A percentile compares a stretch with the other conserved stretches of the same genome.
These are phyloP conservation scores for Fusarium proliferatum DNA, from an alignment of 2,329 filamentous ascomycete genomes.

Conservation along the genomic window DNA sequence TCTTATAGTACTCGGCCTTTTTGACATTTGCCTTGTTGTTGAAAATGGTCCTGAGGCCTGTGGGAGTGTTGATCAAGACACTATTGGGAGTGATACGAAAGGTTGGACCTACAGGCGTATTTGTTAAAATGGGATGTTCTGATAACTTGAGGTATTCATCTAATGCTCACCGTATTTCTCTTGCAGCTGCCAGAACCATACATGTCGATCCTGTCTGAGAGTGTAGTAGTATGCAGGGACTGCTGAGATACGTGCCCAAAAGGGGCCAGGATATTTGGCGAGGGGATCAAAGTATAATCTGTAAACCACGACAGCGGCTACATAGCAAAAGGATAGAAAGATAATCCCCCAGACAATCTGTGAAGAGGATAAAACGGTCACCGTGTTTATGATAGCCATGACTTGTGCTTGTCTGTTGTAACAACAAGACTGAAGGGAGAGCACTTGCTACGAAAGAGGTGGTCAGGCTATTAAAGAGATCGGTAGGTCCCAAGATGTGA, in stretches of 20 bases:
- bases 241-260: constrained; percentile 60
- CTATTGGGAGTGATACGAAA: constrained; percentile 35
- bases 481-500: not conserved
- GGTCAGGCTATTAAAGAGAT: not conserved
- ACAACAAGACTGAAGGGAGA: not conserved
- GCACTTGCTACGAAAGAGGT: not conserved
- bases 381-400: not conserved
- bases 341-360: not conserved
- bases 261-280: constrained; percentile 63
- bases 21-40: constrained; percentile 36
- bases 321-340: not conserved
- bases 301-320: constrained; percentile 7
- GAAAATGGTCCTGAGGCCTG: constrained; percentile 32
- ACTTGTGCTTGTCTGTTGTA: not conserved
- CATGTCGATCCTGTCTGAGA: constrained; percentile 28
- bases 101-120: constrained; percentile 11
- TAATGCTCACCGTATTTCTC: constrained; percentile 28
- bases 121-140: not conserved
- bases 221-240: constrained; percentile 37
- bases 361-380: not conserved
- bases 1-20: constrained; percentile 39
- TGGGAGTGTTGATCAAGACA: constrained; percentile 35
- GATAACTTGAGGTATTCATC: not conserved
- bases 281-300: constrained; percentile 62
- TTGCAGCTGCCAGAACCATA: constrained; percentile 35